Conservation (phyloP, 768 basidiomycete genomes). For the Collybia nuda region DNA sequence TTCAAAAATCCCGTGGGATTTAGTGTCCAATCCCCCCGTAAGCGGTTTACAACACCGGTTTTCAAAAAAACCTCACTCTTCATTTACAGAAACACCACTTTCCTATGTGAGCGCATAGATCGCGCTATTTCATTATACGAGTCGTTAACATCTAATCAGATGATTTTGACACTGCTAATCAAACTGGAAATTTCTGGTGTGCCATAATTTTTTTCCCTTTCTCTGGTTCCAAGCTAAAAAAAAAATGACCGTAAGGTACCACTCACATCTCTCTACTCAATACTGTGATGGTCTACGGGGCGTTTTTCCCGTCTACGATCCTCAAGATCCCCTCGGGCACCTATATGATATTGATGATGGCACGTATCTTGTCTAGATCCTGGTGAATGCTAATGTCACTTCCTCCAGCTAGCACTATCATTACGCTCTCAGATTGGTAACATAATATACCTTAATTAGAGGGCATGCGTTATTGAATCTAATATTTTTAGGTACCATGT, state of each 20-base stretch:
- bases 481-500: conserved; percentile 11
- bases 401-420: conserved; percentile 18
- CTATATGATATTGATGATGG: conserved; percentile 13
- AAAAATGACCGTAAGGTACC: conserved; percentile 30
- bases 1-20: neutral
- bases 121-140: too few relatives aligned
- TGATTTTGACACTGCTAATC: conserved; percentile 29
- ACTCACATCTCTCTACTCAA: conserved; percentile 22
- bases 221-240: conserved; percentile 12
- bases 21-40: conserved; percentile 38
- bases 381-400: neutral
- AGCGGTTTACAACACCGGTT: neutral
- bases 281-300: neutral
- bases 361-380: conserved; percentile 1
- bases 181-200: conserved; percentile 26
- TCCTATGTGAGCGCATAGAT: neutral
- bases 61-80: too few relatives aligned
- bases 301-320: neutral
- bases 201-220: neutral
- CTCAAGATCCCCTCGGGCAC: neutral
- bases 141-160: conserved; percentile 27
- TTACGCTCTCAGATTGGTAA: conserved; percentile 33
- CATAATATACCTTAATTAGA: neutral
- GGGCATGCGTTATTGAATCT: neutral
- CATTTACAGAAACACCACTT: conserved; percentile 22